A percentile compares a stretch with the other conserved stretches of the same genome.
phyloP scores from a whole-genome alignment of 345 rosid species.

The Melaleuca alternifolia region DNA sequence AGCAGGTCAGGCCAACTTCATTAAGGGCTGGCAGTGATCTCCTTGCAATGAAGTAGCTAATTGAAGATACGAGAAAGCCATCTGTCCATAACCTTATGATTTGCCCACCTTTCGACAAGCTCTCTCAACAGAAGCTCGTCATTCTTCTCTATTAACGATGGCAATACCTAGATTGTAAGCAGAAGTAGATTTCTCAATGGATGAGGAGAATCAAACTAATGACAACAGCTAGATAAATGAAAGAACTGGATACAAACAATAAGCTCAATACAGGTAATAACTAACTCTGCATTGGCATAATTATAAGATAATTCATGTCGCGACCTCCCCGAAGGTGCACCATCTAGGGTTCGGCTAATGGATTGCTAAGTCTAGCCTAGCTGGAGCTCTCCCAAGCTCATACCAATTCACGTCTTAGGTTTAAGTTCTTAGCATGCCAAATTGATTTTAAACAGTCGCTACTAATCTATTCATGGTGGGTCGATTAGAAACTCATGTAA shows the following conservation, averaged over 20 bases:
- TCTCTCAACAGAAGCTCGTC: constrained; percentile 48
- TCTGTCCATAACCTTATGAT: constrained; percentile 46
- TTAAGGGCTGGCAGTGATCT: constrained; percentile 35
- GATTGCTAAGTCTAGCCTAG: too few relatives aligned
- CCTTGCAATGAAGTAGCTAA: constrained; percentile 38
- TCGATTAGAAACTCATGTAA: too few relatives aligned
- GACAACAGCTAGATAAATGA: neutral
- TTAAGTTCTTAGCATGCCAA: too few relatives aligned
- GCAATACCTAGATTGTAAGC: constrained; percentile 25
- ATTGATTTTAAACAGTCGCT: too few relatives aligned
- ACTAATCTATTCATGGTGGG: too few relatives aligned
- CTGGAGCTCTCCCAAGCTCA: too few relatives aligned
- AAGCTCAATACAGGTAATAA: neutral
- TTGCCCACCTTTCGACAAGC: constrained; percentile 43
- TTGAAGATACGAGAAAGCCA: constrained; percentile 47
- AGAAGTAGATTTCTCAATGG: neutral
- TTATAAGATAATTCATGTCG: neutral
- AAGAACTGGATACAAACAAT: neutral
- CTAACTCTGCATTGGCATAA: neutral
- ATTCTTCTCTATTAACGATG: constrained; percentile 41
- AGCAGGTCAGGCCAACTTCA: constrained; percentile 45
- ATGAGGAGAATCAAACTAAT: neutral
- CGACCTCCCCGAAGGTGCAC: too few relatives aligned
- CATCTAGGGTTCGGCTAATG: too few relatives aligned
- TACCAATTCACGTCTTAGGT: too few relatives aligned